These are phyloP conservation scores for Isatis lusitanica DNA, from an alignment of 441 rosid species.

Conservation along the genomic window DNA sequence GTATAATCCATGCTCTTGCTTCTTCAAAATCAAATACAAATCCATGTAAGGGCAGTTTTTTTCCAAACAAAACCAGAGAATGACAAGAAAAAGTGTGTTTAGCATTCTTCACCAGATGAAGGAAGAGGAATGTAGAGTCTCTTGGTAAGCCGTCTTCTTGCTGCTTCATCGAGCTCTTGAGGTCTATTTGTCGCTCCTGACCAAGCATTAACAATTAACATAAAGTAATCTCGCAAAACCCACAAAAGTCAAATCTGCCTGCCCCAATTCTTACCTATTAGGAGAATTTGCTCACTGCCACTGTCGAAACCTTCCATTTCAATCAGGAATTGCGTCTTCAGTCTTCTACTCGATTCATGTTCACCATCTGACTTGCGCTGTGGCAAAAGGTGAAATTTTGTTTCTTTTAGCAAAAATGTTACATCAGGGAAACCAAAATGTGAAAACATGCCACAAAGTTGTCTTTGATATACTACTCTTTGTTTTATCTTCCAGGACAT, in stretches of 20 bases:
- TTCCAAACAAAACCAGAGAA: conserved; percentile 6
- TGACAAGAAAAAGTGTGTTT: conserved; percentile 22
- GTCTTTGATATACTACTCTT: conserved; percentile 4
- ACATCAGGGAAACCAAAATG: conserved; percentile 2
- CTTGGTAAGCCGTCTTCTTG: conserved; percentile 88
- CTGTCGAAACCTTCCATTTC: conserved; percentile 98
- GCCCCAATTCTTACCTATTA: conserved; percentile 60
- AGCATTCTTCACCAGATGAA: conserved; percentile 62
- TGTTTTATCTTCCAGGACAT: background rate
- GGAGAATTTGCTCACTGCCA: conserved; percentile 84
- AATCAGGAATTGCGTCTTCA: conserved; percentile 91
- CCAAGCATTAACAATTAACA: conserved; percentile 9
- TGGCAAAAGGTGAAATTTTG: conserved; percentile 20
- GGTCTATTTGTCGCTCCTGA: conserved; percentile 98
- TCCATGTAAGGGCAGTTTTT: conserved; percentile 21
- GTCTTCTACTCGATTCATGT: conserved; percentile 94
- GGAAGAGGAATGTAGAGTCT: conserved; percentile 94
- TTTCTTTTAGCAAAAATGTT: conserved; percentile 15
- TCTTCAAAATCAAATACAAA: conserved; percentile 47
- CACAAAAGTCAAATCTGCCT: background rate
- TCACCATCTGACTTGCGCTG: conserved; percentile 99
- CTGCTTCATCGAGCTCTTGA: conserved; percentile 98
- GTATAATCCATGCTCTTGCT: conserved; percentile 92
- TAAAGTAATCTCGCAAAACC: background rate
- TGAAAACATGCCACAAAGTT: conserved; percentile 51